A percentile compares a stretch with the other conserved stretches of the same genome.
Evolutionary conservation across 805 yeast genomes (phyloP).

Genomic region (Schizosaccharomyces japonicus): DNA sequence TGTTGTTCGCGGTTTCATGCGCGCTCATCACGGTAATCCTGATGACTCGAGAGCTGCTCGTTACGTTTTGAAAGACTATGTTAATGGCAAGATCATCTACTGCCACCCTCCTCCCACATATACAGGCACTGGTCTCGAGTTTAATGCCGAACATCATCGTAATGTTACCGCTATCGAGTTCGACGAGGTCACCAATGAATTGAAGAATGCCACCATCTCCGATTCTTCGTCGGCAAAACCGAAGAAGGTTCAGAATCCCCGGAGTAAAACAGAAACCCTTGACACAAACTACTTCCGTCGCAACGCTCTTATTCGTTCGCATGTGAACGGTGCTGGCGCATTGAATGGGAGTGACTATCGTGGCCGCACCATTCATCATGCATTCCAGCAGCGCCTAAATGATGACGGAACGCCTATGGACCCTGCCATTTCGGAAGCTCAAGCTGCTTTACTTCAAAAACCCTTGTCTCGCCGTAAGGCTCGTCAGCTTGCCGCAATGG

Average conservation of each 20-base stretch:
- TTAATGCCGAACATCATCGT: slow-evolving; percentile 54
- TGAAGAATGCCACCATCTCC: not conserved
- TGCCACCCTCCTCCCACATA: slow-evolving; percentile 70
- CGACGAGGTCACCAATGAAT: not conserved
- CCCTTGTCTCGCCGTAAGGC: slow-evolving; percentile 2
- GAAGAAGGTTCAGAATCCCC: not conserved
- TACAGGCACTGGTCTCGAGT: slow-evolving; percentile 38
- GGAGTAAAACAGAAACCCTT: not conserved
- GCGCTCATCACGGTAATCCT: slow-evolving; percentile 88
- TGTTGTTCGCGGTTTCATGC: slow-evolving; percentile 84
- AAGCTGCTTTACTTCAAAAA: too few relatives aligned
- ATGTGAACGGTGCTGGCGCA: not conserved
- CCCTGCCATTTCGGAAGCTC: not conserved
- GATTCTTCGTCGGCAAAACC: not conserved
- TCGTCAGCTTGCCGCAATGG: not conserved
- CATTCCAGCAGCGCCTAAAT: not conserved
- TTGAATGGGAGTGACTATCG: not conserved
- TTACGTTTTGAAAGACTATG: slow-evolving; percentile 78
- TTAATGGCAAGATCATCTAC: slow-evolving; percentile 66
- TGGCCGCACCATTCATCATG: not conserved
- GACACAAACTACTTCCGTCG: not conserved
- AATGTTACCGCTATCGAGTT: slow-evolving; percentile 15
- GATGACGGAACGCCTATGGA: slow-evolving; percentile 1
- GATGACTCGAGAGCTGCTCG: slow-evolving; percentile 90
- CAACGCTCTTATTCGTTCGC: not conserved